Percentiles rank a stretch among this genome's conserved stretches.
These are phyloP conservation scores for Clohesyomyces aquaticus DNA, from an alignment of 495 filamentous ascomycete genomes.

Conservation along the genomic window DNA sequence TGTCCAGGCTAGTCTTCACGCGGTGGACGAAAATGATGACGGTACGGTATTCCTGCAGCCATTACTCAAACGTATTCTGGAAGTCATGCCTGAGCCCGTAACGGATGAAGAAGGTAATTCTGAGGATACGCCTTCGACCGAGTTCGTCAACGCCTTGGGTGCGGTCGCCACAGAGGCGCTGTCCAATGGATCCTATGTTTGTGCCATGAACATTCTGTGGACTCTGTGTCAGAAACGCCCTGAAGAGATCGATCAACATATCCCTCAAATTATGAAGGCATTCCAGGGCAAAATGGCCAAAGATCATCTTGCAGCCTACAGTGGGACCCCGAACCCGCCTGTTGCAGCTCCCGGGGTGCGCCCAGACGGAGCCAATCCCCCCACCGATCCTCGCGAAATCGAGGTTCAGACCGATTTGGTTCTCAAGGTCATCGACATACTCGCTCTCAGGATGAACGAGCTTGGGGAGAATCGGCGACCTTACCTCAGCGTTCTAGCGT, in stretches of 20 bases:
- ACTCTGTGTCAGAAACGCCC: conserved; percentile 83
- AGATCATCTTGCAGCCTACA: conserved; percentile 74
- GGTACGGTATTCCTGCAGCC: conserved; percentile 64
- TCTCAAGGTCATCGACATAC: conserved; percentile 90
- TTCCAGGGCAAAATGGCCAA: conserved; percentile 90
- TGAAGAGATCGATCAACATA: conserved; percentile 84
- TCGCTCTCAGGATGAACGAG: conserved; percentile 86
- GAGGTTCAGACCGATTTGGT: conserved; percentile 86
- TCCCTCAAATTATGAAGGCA: conserved; percentile 86
- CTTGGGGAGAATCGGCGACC: conserved; percentile 91
- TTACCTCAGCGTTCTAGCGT: conserved; percentile 91
- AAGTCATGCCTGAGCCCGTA: conserved; percentile 86
- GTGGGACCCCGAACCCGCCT: conserved; percentile 31
- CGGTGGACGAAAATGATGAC: conserved; percentile 66
- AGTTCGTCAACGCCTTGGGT: conserved; percentile 81
- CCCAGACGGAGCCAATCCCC: conserved; percentile 49
- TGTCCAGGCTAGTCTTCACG: conserved; percentile 87
- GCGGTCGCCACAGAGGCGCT: conserved; percentile 80
- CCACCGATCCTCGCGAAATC: conserved; percentile 70
- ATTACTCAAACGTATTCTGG: conserved; percentile 77
- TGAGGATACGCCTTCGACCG: conserved; percentile 67
- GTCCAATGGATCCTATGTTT: conserved; percentile 74
- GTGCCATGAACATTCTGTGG: conserved; percentile 89
- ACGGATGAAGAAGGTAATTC: conserved; percentile 82
- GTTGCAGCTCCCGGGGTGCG: conserved; percentile 29